Conservation (phyloP, 106 monocot species). For the Triglochin maritima region DNA sequence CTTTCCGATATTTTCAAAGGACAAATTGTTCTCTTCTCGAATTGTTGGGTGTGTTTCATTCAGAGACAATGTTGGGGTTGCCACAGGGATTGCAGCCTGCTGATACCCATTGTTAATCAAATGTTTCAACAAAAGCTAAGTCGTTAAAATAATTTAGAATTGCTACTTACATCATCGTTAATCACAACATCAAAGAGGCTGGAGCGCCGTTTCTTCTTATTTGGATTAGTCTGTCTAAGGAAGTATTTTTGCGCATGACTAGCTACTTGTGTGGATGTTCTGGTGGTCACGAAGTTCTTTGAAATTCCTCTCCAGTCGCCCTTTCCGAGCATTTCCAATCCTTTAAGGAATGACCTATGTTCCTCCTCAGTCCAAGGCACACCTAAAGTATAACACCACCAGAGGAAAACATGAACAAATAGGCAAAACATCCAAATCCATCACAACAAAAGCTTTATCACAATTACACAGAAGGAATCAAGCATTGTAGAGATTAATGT, state of each 20-base stretch:
- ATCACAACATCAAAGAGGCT: constrained; percentile 21
- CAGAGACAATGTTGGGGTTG: background rate
- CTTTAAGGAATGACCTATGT: constrained; percentile 15
- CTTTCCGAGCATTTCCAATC: constrained; percentile 18
- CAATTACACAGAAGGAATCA: background rate
- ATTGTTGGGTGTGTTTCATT: background rate
- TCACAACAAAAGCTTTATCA: no score
- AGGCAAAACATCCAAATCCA: background rate
- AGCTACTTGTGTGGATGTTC: constrained; percentile 24
- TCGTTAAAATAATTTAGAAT: background rate
- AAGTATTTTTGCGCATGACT: constrained; percentile 27
- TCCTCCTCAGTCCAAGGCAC: constrained; percentile 27
- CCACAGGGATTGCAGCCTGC: background rate
- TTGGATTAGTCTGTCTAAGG: constrained; percentile 12
- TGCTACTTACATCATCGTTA: constrained; percentile 7
- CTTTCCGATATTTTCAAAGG: background rate
- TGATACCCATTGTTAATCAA: background rate
- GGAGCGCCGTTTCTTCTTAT: constrained; percentile 12
- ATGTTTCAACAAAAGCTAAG: background rate
- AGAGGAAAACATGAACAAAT: background rate
- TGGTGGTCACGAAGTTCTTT: constrained; percentile 17
- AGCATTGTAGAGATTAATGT: background rate
- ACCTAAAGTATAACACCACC: constrained; percentile 2
- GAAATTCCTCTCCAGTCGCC: constrained; percentile 27
- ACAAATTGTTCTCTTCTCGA: constrained; percentile 4